Percentiles rank a stretch among this genome's conserved stretches.
Evolutionary conservation across 371 early-diverging fungal genomes (phyloP).

Genomic region (Syncephalis plumigaleata): DNA sequence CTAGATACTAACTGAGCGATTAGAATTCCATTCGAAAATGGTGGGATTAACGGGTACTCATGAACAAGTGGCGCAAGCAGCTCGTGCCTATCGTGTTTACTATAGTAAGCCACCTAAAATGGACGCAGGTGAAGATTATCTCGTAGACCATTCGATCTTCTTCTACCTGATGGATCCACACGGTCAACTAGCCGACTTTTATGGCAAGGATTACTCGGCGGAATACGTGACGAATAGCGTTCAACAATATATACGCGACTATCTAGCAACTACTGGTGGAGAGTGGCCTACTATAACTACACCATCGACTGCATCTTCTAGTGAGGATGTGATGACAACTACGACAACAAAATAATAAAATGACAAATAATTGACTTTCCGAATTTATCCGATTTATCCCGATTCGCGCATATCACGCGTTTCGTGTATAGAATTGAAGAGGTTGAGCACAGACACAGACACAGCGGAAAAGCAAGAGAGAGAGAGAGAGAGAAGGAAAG

Average conservation of each 20-base stretch:
- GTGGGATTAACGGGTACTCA: slow-evolving; percentile 83
- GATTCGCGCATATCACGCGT: too few species aligned
- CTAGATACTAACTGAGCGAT: neutral
- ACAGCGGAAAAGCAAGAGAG: too few species aligned
- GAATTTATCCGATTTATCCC: too few species aligned
- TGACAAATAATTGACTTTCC: too few species aligned
- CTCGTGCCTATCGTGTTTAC: slow-evolving; percentile 88
- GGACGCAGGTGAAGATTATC: slow-evolving; percentile 74
- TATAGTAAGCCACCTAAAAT: slow-evolving; percentile 74
- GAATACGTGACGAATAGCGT: slow-evolving; percentile 36
- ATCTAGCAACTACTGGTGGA: neutral
- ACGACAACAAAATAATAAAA: too few species aligned
- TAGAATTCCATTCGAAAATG: slow-evolving; percentile 84
- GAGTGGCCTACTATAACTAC: too few species aligned
- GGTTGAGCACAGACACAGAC: too few species aligned
- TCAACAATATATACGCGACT: slow-evolving; percentile 23
- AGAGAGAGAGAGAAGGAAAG: too few species aligned
- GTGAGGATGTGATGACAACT: too few species aligned
- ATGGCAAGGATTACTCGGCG: slow-evolving; percentile 58
- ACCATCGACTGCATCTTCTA: too few species aligned
- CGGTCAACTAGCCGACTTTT: slow-evolving; percentile 80
- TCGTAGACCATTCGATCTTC: slow-evolving; percentile 97
- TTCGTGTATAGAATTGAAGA: too few species aligned
- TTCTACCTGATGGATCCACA: slow-evolving; percentile 90
- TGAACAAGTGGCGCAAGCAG: slow-evolving; percentile 64